phyloP scores from a whole-genome alignment of 305 asterid species.

The Fraxinus greggii region DNA sequence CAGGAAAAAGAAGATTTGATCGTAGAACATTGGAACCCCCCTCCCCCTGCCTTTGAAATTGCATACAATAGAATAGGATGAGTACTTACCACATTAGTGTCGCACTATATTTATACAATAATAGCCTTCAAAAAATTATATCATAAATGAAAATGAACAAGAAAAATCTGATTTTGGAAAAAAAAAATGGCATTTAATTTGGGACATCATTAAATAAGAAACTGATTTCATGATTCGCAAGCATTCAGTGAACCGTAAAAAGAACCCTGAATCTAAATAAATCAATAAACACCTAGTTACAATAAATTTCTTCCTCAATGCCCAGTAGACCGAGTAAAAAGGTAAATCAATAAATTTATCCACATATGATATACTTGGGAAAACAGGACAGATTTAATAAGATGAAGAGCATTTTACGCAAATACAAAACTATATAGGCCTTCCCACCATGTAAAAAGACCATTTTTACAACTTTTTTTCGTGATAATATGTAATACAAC shows the following conservation, averaged over 20 bases:
- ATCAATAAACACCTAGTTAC: too few relatives aligned
- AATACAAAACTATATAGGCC: too few relatives aligned
- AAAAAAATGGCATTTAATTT: neutral
- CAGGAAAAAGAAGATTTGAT: neutral
- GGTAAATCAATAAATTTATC: too few relatives aligned
- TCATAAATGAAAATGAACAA: neutral
- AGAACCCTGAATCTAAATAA: too few relatives aligned
- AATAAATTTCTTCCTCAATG: too few relatives aligned
- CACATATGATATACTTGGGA: too few relatives aligned
- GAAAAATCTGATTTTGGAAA: neutral
- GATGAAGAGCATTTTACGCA: too few relatives aligned
- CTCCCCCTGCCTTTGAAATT: neutral
- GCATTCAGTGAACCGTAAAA: neutral
- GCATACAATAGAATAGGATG: neutral
- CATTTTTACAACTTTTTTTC: too few relatives aligned
- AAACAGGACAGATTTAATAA: too few relatives aligned
- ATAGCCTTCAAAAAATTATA: neutral
- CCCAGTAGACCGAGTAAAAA: too few relatives aligned
- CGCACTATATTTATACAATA: neutral
- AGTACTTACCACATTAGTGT: neutral
- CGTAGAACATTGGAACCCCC: neutral
- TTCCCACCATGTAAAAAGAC: too few relatives aligned
- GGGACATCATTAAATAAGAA: neutral
- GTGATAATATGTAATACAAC: too few relatives aligned
- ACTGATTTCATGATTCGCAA: neutral